These are phyloP conservation scores for Cucurbita argyrosperma DNA, from an alignment of 306 rosid genomes.

Conservation along the genomic window DNA sequence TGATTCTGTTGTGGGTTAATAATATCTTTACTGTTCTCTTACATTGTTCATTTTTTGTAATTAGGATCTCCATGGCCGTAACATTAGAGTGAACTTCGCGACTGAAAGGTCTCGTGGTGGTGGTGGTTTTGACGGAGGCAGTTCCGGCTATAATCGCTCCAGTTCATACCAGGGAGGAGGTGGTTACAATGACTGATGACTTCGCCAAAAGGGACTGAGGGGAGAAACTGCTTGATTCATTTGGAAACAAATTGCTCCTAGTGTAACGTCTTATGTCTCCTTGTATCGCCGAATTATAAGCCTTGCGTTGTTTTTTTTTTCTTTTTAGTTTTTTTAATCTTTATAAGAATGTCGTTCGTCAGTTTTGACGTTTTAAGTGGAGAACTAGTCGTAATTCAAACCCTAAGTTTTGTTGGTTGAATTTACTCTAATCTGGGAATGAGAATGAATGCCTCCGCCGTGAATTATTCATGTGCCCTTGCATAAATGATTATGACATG, in stretches of 20 bases:
- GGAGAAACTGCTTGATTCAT: background rate
- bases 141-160: background rate
- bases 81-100: conserved; percentile 57
- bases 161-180: conserved; percentile 5
- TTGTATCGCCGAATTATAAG: background rate
- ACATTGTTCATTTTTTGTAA: background rate
- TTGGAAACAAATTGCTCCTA: background rate
- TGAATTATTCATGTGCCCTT: too few species aligned
- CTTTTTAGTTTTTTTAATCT: background rate
- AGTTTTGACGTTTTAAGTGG: background rate
- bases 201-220: conserved; percentile 46
- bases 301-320: background rate
- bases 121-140: conserved; percentile 15
- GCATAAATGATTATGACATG: too few species aligned
- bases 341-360: background rate
- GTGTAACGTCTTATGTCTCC: background rate
- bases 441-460: background rate
- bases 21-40: background rate
- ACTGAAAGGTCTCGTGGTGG: conserved; percentile 40
- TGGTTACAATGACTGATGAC: conserved; percentile 19
- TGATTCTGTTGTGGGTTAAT: background rate
- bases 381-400: background rate
- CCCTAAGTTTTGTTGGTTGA: background rate
- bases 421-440: background rate
- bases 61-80: conserved; percentile 84